Evolutionary conservation across 2,329 filamentous ascomycete species (phyloP).

Genomic region (Pestalotiopsis sp.): DNA sequence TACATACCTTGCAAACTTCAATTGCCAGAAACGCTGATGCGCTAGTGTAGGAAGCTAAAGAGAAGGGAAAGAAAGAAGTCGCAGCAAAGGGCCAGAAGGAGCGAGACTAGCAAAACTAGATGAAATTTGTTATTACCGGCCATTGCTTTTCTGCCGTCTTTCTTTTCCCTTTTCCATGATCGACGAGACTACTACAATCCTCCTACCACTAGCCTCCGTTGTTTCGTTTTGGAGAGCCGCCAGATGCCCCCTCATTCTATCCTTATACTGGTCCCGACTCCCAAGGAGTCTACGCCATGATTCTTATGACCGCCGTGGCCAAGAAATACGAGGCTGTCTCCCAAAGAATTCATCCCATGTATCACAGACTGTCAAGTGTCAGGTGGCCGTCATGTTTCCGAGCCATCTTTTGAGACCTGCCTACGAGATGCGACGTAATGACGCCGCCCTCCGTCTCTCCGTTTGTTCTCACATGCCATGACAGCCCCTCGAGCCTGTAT

Average conservation of each 20-base stretch:
- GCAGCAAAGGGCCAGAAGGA: neutral
- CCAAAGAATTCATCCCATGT: neutral
- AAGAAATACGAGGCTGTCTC: neutral
- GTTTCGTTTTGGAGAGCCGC: neutral
- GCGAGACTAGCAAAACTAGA: neutral
- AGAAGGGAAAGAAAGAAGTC: neutral
- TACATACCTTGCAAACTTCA: neutral
- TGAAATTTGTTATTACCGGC: neutral
- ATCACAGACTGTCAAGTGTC: neutral
- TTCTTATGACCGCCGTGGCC: neutral
- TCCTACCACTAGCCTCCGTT: neutral
- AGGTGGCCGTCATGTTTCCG: neutral
- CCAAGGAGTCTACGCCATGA: neutral
- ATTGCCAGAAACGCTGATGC: neutral
- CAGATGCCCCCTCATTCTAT: neutral
- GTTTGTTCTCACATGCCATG: neutral
- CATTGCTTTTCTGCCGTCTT: neutral
- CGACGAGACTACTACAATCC: neutral
- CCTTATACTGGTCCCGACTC: neutral
- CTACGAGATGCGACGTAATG: neutral
- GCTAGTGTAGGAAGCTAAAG: neutral
- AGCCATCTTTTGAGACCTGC: neutral
- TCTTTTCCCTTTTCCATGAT: neutral
- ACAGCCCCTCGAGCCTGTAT: neutral
- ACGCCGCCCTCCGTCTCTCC: neutral